phyloP scores from a whole-genome alignment of 1,139 yeast genomes.

The Pichia cactophila region DNA sequence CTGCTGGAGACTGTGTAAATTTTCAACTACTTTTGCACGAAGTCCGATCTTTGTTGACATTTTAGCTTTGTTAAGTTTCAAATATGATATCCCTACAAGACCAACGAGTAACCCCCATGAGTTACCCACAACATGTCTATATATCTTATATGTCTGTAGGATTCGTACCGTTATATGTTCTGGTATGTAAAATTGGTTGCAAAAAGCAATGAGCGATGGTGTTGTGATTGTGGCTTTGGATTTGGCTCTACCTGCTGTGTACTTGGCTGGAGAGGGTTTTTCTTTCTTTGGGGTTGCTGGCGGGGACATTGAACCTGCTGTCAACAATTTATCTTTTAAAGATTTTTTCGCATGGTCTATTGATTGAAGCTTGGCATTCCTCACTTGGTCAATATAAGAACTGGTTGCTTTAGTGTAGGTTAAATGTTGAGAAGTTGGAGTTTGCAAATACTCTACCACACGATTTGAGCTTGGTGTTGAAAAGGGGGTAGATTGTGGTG shows the following conservation, averaged over 20 bases:
- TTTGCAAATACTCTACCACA: constrained; percentile 1
- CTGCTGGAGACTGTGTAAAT: constrained; percentile 45
- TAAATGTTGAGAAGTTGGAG: neutral
- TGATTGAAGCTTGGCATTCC: constrained; percentile 1
- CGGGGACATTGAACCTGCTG: neutral
- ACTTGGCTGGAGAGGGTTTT: neutral
- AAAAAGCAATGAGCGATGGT: constrained; percentile 48
- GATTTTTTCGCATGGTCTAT: constrained; percentile 4
- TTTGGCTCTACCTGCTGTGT: constrained; percentile 1
- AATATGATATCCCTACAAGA: constrained; percentile 50
- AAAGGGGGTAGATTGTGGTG: neutral
- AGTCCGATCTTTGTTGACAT: constrained; percentile 42
- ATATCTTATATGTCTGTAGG: constrained; percentile 42
- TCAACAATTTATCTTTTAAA: neutral
- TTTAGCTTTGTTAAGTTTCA: constrained; percentile 43
- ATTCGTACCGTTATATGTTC: constrained; percentile 42
- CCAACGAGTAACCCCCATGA: constrained; percentile 71
- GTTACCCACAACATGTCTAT: constrained; percentile 47
- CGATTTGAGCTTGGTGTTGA: constrained; percentile 12
- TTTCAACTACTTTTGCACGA: constrained; percentile 39
- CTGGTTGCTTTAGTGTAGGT: constrained; percentile 2
- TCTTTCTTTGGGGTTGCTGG: constrained; percentile 3
- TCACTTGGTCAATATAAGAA: constrained; percentile 9
- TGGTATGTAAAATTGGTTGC: constrained; percentile 59
- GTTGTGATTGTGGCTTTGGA: constrained; percentile 28